Evolutionary conservation across 805 yeast genomes (phyloP).

Genomic region (Candida chilensis): DNA sequence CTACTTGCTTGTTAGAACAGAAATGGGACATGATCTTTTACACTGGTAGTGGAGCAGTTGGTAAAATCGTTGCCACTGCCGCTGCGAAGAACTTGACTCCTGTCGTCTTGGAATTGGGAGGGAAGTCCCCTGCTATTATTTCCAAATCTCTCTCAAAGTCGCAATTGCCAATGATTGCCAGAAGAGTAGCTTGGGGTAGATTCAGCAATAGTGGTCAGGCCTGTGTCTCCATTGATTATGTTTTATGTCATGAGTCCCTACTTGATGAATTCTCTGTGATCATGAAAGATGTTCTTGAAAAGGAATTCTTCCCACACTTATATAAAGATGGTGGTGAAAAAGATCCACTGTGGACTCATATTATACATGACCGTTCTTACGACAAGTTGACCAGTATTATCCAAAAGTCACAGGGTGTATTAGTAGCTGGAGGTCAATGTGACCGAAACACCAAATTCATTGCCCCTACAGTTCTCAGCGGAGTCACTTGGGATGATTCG

Average conservation of each 20-base stretch:
- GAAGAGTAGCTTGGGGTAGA: constrained; percentile 71
- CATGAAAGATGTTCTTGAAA: constrained; percentile 25
- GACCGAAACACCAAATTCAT: constrained; percentile 35
- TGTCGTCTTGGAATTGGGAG: constrained; percentile 76
- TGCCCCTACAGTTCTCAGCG: constrained; percentile 65
- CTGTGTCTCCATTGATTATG: constrained; percentile 84
- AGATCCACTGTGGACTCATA: constrained; percentile 39
- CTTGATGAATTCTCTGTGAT: constrained; percentile 41
- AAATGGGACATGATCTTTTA: constrained; percentile 77
- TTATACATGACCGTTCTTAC: constrained; percentile 48
- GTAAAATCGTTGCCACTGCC: constrained; percentile 63
- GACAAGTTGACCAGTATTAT: constrained; percentile 35
- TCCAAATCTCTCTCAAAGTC: constrained; percentile 36
- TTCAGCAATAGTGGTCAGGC: constrained; percentile 83
- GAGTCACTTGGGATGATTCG: constrained; percentile 57
- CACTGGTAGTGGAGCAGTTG: constrained; percentile 77
- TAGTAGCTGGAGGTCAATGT: constrained; percentile 37
- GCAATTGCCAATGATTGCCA: constrained; percentile 36
- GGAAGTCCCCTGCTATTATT: constrained; percentile 80
- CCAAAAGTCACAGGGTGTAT: constrained; percentile 37
- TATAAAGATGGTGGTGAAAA: constrained; percentile 16
- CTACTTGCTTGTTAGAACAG: constrained; percentile 48
- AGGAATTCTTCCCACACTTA: constrained; percentile 35
- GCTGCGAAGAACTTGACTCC: constrained; percentile 89
- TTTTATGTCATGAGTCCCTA: constrained; percentile 52